phyloP scores from a whole-genome alignment of 2,329 filamentous ascomycete genomes.

The Colletotrichum tropicicola region DNA sequence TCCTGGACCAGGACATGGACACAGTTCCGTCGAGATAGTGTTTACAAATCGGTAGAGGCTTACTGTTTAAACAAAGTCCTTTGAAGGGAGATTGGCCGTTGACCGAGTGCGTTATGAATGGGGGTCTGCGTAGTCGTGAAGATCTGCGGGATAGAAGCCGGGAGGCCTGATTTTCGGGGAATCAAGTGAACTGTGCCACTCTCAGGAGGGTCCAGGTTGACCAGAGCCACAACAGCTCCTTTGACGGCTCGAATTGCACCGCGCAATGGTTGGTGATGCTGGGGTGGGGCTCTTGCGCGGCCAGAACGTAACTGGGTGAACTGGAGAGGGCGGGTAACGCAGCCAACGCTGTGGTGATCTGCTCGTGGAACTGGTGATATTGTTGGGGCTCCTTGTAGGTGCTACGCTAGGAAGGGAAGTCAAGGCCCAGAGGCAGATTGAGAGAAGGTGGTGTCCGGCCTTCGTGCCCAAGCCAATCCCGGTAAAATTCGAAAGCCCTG shows the following conservation, averaged over 20 bases:
- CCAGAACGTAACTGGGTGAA: background rate
- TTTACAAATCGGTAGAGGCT: background rate
- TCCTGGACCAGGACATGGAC: conserved; percentile 16
- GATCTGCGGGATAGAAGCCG: background rate
- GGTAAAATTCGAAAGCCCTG: conserved; percentile 20
- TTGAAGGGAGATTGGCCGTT: background rate
- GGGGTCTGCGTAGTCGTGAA: background rate
- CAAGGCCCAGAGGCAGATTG: conserved; percentile 6
- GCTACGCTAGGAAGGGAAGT: conserved; percentile 21
- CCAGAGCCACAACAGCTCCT: conserved; percentile 20
- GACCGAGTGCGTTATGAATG: background rate
- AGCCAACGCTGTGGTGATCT: conserved; percentile 15
- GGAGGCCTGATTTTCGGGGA: background rate
- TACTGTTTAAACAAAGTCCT: background rate
- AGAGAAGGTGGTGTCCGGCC: conserved; percentile 17
- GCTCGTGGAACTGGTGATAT: conserved; percentile 12
- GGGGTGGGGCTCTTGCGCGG: conserved; percentile 19
- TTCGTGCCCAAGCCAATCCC: conserved; percentile 13
- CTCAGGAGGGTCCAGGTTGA: conserved; percentile 9
- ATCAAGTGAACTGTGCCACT: conserved; percentile 1
- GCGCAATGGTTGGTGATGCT: conserved; percentile 10
- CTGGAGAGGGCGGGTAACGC: conserved; percentile 18
- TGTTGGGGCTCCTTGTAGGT: conserved; percentile 18
- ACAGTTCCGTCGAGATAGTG: background rate
- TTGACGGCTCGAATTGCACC: background rate